Evolutionary conservation across 2,329 filamentous ascomycete genomes (phyloP), one percentile per base, ranked within the genome.

Genomic region (Pseudofabraea citricarpa): DNA sequence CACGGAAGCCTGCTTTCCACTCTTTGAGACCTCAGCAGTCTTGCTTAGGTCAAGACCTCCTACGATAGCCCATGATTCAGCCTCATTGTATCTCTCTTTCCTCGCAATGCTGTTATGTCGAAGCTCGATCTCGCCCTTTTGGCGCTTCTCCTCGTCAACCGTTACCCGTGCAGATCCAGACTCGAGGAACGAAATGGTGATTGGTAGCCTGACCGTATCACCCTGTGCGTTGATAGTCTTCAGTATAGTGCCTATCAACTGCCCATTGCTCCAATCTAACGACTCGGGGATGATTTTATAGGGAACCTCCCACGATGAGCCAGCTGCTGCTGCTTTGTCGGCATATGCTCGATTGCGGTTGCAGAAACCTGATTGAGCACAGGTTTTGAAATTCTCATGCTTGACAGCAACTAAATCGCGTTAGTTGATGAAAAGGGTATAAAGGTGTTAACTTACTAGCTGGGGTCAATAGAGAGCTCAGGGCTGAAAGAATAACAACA

Each of bases 311-410:
- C 89, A 96, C 21, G 74, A 72, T 7, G 79, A 74, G 47, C 79
- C 81, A 44, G 79, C 69, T 32, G 79, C 70, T 36, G 78, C 68
- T 50, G 83, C 89, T 51, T 78, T 72, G 66, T 97, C 90, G 62
- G 93, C 93, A 62, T 87, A 90, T 29, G 80, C 86, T 63, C 93
- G 83, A 69, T 97, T 97, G 53, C 93, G 87, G 64, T 90, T 93
- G 70, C 93, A 98, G 72, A 98, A 98, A 58, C 93, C 93, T 4
- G 91, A 93, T 64, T 98, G 91, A 54, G 86, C 72, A 71, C 93
- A 98, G 57, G 86, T 95, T 64, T 97, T 98, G 76, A 97, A 98
- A 65, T 95, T 90, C 58, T 95, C 83, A 62, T 95, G 86, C 70
- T 98, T 98, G 41, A 98, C 93, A 57, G 79, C 75, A 52, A 79